Evolutionary conservation across 1,284 basidiomycete genomes (phyloP).

Genomic region (Trametes hirsuta): DNA sequence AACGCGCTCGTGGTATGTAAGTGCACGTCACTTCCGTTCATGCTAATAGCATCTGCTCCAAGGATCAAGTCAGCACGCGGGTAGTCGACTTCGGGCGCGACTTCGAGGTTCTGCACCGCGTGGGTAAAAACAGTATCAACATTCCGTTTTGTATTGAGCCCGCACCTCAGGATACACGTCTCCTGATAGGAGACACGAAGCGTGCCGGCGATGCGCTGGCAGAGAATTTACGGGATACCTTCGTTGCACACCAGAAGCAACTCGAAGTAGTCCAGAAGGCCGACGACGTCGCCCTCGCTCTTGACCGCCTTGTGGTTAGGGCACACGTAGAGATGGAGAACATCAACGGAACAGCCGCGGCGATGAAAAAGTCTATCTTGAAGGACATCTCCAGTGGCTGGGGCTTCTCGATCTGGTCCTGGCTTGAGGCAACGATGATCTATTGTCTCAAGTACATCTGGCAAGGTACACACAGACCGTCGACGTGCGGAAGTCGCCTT

Average conservation of each 20-base stretch:
- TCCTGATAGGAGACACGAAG: slow-evolving; percentile 28
- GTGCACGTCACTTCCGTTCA: background rate
- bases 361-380: slow-evolving; percentile 36
- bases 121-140: slow-evolving; percentile 11
- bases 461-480: background rate
- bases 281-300: slow-evolving; percentile 35
- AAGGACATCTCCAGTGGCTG: slow-evolving; percentile 1
- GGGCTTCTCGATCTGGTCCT: slow-evolving; percentile 8
- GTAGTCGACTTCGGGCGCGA: slow-evolving; percentile 31
- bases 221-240: slow-evolving; percentile 31
- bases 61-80: slow-evolving; percentile 33
- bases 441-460: slow-evolving; percentile 14
- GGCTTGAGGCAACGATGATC: slow-evolving; percentile 18
- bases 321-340: slow-evolving; percentile 46
- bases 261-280: slow-evolving; percentile 41
- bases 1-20: slow-evolving; percentile 15
- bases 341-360: slow-evolving; percentile 49
- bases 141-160: background rate
- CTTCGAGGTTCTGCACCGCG: slow-evolving; percentile 35
- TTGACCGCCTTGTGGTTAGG: slow-evolving; percentile 42
- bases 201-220: slow-evolving; percentile 33
- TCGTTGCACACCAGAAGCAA: slow-evolving; percentile 37
- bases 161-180: slow-evolving; percentile 10
- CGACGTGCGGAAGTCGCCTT: background rate
- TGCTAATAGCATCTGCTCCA: background rate